A percentile compares a stretch with the other conserved stretches of the same genome.
phyloP scores from a whole-genome alignment of 2,329 filamentous ascomycete species.

The Hyphodiscus sp. region DNA sequence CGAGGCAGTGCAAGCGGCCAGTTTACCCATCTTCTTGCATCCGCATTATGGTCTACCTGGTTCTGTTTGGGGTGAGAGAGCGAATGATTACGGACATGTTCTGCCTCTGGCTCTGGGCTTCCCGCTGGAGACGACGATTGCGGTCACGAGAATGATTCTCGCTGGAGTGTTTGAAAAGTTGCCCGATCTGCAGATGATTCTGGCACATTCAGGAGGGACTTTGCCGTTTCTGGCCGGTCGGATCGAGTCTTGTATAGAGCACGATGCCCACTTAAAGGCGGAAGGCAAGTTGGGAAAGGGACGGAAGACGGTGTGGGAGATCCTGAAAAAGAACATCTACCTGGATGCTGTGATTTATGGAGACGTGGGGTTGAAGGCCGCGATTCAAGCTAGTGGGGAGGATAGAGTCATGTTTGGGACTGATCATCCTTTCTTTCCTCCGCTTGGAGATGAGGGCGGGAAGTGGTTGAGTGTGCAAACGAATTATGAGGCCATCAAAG shows the following conservation, averaged over 20 bases:
- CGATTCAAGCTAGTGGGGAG: constrained; percentile 58
- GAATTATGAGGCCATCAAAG: constrained; percentile 50
- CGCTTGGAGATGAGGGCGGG: constrained; percentile 55
- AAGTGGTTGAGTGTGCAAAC: constrained; percentile 65
- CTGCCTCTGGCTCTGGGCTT: constrained; percentile 81
- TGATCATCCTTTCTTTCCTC: constrained; percentile 82
- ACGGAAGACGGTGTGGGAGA: constrained; percentile 54
- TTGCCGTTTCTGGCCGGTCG: constrained; percentile 82
- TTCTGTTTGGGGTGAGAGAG: constrained; percentile 70
- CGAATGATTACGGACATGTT: constrained; percentile 75
- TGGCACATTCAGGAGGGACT: constrained; percentile 85
- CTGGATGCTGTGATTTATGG: constrained; percentile 84
- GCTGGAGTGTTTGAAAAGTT: constrained; percentile 77
- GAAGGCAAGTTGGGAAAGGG: constrained; percentile 47
- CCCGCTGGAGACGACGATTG: constrained; percentile 88
- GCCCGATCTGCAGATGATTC: constrained; percentile 60
- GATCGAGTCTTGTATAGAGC: constrained; percentile 79
- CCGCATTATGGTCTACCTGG: constrained; percentile 85
- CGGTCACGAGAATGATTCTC: constrained; percentile 81
- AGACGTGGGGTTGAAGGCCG: constrained; percentile 64
- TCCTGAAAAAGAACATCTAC: constrained; percentile 70
- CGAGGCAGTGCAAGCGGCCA: constrained; percentile 56
- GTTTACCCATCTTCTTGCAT: constrained; percentile 73
- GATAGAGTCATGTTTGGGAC: constrained; percentile 76
- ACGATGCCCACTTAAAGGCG: constrained; percentile 69